phyloP scores from a whole-genome alignment of 2,329 filamentous ascomycete genomes.

The Alternaria triticimaculans region DNA sequence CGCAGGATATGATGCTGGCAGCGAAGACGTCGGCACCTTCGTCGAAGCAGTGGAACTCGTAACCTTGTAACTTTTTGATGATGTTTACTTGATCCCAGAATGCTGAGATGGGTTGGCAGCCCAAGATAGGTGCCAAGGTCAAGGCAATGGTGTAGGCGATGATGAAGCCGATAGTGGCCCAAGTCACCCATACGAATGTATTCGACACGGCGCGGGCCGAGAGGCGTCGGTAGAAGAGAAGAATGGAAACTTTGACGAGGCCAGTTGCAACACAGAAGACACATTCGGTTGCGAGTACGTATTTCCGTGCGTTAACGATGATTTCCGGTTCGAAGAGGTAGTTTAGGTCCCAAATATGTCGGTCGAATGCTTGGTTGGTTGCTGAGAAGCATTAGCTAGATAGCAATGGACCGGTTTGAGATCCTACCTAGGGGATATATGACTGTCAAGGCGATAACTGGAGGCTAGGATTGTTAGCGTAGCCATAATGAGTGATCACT shows the following conservation, averaged over 20 bases:
- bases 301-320: slow-evolving; percentile 31
- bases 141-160: slow-evolving; percentile 33
- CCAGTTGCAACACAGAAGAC: slow-evolving; percentile 38
- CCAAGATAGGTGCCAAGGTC: slow-evolving; percentile 36
- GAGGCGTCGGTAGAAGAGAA: slow-evolving; percentile 41
- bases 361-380: slow-evolving; percentile 26
- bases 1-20: slow-evolving; percentile 35
- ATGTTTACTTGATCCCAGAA: slow-evolving; percentile 39
- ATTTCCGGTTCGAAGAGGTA: slow-evolving; percentile 8
- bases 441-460: slow-evolving; percentile 26
- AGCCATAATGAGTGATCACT: background rate
- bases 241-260: slow-evolving; percentile 43
- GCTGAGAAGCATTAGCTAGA: slow-evolving; percentile 23
- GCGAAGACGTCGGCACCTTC: slow-evolving; percentile 40
- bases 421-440: slow-evolving; percentile 27
- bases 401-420: background rate
- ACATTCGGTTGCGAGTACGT: slow-evolving; percentile 34
- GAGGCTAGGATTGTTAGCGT: slow-evolving; percentile 23
- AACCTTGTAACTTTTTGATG: slow-evolving; percentile 24
- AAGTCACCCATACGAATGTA: slow-evolving; percentile 31
- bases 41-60: slow-evolving; percentile 41
- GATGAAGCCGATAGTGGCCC: slow-evolving; percentile 39
- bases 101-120: slow-evolving; percentile 39
- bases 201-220: slow-evolving; percentile 34
- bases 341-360: slow-evolving; percentile 39